Percentiles rank a stretch among this genome's conserved stretches.
Conservation (phyloP, 352 stramenopile species). For the Thalassiosira mediterranea region DNA sequence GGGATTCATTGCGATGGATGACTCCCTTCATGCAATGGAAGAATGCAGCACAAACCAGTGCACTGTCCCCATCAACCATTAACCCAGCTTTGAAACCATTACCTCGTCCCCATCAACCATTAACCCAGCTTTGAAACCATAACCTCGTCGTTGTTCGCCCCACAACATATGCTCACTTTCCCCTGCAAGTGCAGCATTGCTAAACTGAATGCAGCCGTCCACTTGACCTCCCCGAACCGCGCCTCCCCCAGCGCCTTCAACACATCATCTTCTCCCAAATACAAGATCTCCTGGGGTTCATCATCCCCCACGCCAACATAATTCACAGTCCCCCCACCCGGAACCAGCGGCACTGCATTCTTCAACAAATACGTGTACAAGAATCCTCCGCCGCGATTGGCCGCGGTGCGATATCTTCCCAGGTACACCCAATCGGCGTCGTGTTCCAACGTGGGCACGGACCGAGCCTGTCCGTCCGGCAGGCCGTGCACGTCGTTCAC, state of each 20-base stretch:
- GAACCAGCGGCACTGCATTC: conserved; percentile 50
- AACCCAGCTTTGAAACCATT: no score
- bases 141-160: no score
- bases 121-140: no score
- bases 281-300: conserved; percentile 50
- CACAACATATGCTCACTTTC: no score
- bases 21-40: no score
- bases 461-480: background rate
- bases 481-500: conserved; percentile 8
- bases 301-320: conserved; percentile 47
- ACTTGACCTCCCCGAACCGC: conserved; percentile 72
- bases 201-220: conserved; percentile 61
- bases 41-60: no score
- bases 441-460: conserved; percentile 17
- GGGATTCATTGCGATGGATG: no score
- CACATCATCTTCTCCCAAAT: conserved; percentile 39
- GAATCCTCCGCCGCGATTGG: conserved; percentile 68
- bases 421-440: conserved; percentile 63
- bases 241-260: conserved; percentile 38
- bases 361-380: conserved; percentile 62
- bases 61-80: no score
- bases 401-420: conserved; percentile 57
- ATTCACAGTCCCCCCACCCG: conserved; percentile 18
- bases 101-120: no score
- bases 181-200: conserved; percentile 51